Conservation (phyloP, 345 rosid species). For the Camelina laxa region DNA sequence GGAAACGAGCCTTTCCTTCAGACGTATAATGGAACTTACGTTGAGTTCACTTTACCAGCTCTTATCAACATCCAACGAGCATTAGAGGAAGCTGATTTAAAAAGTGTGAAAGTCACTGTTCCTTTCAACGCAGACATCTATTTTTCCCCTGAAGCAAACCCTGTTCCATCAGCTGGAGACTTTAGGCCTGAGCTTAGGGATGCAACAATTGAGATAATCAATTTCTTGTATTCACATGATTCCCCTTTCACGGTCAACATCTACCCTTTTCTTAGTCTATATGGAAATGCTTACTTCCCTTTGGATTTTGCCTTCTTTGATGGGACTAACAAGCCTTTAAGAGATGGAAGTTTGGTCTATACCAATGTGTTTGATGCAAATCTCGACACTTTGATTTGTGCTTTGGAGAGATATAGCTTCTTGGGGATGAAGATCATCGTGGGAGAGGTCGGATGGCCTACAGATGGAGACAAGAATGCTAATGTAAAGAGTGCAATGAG, state of each 20-base stretch:
- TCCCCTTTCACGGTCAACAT: conserved; percentile 77
- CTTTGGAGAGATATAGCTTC: conserved; percentile 70
- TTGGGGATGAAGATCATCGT: conserved; percentile 61
- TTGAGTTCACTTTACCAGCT: conserved; percentile 65
- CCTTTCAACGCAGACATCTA: conserved; percentile 85
- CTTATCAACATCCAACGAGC: conserved; percentile 72
- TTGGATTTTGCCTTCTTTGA: conserved; percentile 76
- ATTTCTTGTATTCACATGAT: conserved; percentile 55
- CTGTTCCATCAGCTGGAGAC: conserved; percentile 73
- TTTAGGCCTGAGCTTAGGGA: conserved; percentile 65
- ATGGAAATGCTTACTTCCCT: conserved; percentile 64
- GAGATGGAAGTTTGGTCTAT: conserved; percentile 59
- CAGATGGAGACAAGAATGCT: conserved; percentile 67
- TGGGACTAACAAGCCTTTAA: conserved; percentile 55
- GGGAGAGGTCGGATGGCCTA: conserved; percentile 92
- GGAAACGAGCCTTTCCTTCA: conserved; percentile 84
- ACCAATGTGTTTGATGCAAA: conserved; percentile 81
- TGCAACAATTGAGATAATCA: conserved; percentile 58
- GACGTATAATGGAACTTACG: conserved; percentile 60
- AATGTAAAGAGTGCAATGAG: conserved; percentile 55
- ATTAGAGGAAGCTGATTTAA: conserved; percentile 56
- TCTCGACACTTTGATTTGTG: conserved; percentile 66
- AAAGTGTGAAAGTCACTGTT: conserved; percentile 61
- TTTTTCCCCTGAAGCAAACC: conserved; percentile 54
- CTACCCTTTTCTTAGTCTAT: conserved; percentile 89